Evolutionary conservation across 352 stramenopile genomes (phyloP).

Genomic region (Phytophthora constricta): DNA sequence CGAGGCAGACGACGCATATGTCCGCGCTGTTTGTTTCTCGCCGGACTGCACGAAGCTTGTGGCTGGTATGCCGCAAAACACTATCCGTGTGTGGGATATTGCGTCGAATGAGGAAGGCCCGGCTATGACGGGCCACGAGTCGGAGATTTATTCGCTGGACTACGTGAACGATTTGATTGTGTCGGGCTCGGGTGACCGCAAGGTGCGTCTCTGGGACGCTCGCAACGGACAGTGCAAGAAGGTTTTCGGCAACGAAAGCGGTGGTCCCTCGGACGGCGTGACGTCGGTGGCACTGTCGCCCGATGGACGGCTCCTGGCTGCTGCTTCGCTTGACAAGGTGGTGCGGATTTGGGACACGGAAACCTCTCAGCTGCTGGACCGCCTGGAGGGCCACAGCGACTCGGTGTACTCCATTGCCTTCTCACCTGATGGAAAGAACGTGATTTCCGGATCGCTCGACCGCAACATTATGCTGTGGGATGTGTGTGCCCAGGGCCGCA

Average conservation of each 20-base stretch:
- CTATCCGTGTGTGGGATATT: constrained; percentile 89
- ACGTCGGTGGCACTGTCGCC: constrained; percentile 84
- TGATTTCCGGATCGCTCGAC: constrained; percentile 87
- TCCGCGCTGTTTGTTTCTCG: constrained; percentile 87
- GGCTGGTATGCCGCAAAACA: constrained; percentile 90
- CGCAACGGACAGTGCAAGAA: constrained; percentile 86
- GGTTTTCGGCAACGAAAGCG: constrained; percentile 84
- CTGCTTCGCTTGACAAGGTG: constrained; percentile 86
- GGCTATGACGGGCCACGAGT: constrained; percentile 84
- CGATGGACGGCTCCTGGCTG: constrained; percentile 77
- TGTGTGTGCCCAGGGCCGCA: constrained; percentile 78
- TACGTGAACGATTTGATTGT: constrained; percentile 90
- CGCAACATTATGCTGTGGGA: constrained; percentile 91
- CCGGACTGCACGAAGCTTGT: constrained; percentile 86
- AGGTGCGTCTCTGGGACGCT: constrained; percentile 85
- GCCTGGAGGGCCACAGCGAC: constrained; percentile 85
- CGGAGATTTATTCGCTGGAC: constrained; percentile 88
- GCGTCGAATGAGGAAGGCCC: constrained; percentile 85
- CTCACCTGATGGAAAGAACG: constrained; percentile 86
- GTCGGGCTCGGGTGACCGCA: constrained; percentile 84
- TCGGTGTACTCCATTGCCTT: constrained; percentile 91
- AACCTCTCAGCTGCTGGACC: constrained; percentile 79
- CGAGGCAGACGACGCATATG: constrained; percentile 82
- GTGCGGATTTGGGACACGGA: constrained; percentile 89
- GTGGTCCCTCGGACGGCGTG: constrained; percentile 79